Conservation (phyloP, 345 rosid species). For the Pistacia integerrima region DNA sequence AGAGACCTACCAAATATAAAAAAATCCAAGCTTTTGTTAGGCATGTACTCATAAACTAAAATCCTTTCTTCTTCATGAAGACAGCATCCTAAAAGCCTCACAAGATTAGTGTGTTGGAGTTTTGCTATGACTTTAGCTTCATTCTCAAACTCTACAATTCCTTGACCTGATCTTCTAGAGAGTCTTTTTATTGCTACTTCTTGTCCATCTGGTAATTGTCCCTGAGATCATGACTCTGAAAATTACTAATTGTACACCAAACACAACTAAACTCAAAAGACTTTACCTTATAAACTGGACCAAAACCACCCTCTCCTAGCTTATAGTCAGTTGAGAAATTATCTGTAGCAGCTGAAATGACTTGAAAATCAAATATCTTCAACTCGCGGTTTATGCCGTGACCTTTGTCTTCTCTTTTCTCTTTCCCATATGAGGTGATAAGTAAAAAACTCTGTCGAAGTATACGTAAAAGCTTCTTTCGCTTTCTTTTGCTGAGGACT, state of each 20-base stretch:
- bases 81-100: constrained; percentile 16
- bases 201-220: background rate
- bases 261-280: background rate
- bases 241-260: background rate
- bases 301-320: constrained; percentile 12
- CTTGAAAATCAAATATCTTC: constrained; percentile 10
- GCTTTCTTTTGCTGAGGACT: constrained; percentile 2
- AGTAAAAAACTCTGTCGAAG: constrained; percentile 1
- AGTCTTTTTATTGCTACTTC: constrained; percentile 2
- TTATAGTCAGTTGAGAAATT: background rate
- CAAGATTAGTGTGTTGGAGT: constrained; percentile 19
- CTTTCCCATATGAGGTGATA: background rate
- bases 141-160: constrained; percentile 11
- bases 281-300: constrained; percentile 4
- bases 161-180: constrained; percentile 2
- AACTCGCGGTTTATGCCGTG: background rate
- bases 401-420: background rate
- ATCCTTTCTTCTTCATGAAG: background rate
- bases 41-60: background rate
- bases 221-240: background rate
- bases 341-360: constrained; percentile 6
- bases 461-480: background rate
- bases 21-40: constrained; percentile 11
- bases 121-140: constrained; percentile 9
- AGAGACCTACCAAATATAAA: background rate